Base-by-base conservation (phyloP, 108 stramenopile species). In the Conticribra guillardii region DNA sequence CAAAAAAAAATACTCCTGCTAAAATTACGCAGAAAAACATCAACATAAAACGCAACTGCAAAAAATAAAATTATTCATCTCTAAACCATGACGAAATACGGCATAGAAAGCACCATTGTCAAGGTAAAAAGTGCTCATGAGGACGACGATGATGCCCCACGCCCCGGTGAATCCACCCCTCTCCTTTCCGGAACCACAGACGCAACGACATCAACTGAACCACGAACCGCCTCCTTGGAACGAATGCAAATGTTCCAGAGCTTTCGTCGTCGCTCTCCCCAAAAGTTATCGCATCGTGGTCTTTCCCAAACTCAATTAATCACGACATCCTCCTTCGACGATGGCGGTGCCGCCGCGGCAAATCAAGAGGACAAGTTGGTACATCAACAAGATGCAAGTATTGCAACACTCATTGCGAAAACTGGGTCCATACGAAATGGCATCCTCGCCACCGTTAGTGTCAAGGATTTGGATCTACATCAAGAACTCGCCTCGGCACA, bases 121-220 rank as follows among this genome's bases (percentile, higher is more conserved):
- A 41, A 41, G 37, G 37, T 41, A 9, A 41, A 11, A 5, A 41
- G 37, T 11, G 37, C 8, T 11, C 11, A 5, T 41, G 37, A 41
- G 8, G 37, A 41, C 37, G 37, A 41, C 37, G 37, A 54, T 8
- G 51, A 33, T 23, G 52, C 32, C 24, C 47, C 27, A 52, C 9
- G 27, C 7, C 61, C 54, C 0, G 57, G 24, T 15, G 73, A 74
- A 60, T 60, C 65, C 7, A 74, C 73, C 15, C 73, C 73, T 31
- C 73, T 74, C 65, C 73, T 74, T 49, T 24, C 9, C 4, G 33
- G 23, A 18, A n/a, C 47, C 33, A 50, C 33, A 2, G 54, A 26
- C 23, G 37, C 54, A 59, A 16, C 30, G 33, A 59, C 58, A 7
- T n/a, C n/a, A n/a, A n/a, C n/a, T n/a, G n/a, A n/a, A n/a, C n/a